phyloP scores from a whole-genome alignment of 306 rosid genomes.

The Vigna angularis region DNA sequence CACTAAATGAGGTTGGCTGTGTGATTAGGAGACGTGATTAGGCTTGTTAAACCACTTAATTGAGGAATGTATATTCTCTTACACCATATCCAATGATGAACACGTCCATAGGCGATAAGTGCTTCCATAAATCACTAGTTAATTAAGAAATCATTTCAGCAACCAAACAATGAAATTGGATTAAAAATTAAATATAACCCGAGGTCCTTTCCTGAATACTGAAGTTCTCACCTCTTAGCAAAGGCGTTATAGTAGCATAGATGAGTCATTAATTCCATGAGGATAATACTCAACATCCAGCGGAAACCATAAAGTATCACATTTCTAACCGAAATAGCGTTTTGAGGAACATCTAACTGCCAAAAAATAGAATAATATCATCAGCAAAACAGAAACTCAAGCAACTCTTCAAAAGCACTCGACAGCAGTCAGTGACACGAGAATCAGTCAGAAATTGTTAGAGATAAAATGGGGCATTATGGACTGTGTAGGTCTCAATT shows the following conservation, averaged over 20 bases:
- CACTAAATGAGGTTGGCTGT: slow-evolving; percentile 26
- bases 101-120: slow-evolving; percentile 76
- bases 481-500: not conserved
- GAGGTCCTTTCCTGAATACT: slow-evolving; percentile 26
- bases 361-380: slow-evolving; percentile 40
- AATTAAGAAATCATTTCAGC: slow-evolving; percentile 46
- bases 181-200: slow-evolving; percentile 11
- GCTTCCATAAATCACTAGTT: slow-evolving; percentile 79
- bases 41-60: slow-evolving; percentile 28
- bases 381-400: slow-evolving; percentile 38
- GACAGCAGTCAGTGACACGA: slow-evolving; percentile 18
- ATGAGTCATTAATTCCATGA: slow-evolving; percentile 88
- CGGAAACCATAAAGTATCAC: slow-evolving; percentile 70
- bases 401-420: slow-evolving; percentile 22
- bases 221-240: slow-evolving; percentile 73
- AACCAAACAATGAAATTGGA: slow-evolving; percentile 39
- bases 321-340: slow-evolving; percentile 57
- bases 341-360: slow-evolving; percentile 85
- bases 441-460: slow-evolving; percentile 1
- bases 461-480: not conserved
- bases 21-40: slow-evolving; percentile 7
- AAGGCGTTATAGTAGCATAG: slow-evolving; percentile 86
- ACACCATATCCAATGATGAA: slow-evolving; percentile 97
- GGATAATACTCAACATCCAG: slow-evolving; percentile 76
- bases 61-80: slow-evolving; percentile 52